Evolutionary conservation across 177 flowering plant genomes (phyloP).

Genomic region (Vitis hybrid): DNA sequence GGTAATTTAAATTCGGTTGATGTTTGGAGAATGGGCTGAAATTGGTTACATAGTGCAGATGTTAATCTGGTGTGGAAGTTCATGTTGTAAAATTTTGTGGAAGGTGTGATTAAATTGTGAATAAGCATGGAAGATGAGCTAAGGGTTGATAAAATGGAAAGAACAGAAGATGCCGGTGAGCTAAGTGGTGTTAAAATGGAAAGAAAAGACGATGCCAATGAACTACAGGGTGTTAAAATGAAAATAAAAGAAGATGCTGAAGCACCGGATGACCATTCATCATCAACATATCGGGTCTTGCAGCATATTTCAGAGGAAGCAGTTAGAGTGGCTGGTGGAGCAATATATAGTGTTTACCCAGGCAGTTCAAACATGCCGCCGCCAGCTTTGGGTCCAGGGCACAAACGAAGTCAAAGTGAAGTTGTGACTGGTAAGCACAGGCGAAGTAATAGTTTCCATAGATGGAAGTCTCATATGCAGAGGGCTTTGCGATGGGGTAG

Average conservation of each 20-base stretch:
- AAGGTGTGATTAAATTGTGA: conserved; percentile 1
- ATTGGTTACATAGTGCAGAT: not conserved
- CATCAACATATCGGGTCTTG: conserved; percentile 36
- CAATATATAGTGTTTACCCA: conserved; percentile 32
- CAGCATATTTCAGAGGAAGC: conserved; percentile 51
- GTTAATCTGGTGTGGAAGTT: not conserved
- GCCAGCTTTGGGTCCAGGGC: conserved; percentile 24
- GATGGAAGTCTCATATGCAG: conserved; percentile 64
- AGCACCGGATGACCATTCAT: conserved; percentile 26
- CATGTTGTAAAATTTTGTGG: not conserved
- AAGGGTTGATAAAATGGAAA: conserved; percentile 28
- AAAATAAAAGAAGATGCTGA: conserved; percentile 34
- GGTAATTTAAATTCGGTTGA: not conserved
- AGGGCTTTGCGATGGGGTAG: conserved; percentile 76
- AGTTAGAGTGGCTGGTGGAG: conserved; percentile 45
- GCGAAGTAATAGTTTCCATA: conserved; percentile 58
- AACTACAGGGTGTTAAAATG: conserved; percentile 19
- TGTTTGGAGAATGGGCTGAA: not conserved
- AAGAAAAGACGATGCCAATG: conserved; percentile 29
- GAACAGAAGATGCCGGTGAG: conserved; percentile 27
- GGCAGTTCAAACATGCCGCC: conserved; percentile 15
- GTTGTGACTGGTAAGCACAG: conserved; percentile 21
- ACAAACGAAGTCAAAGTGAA: conserved; percentile 68
- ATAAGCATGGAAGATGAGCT: conserved; percentile 20
- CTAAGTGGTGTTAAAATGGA: conserved; percentile 25